Evolutionary conservation across 306 rosid species (phyloP).

Genomic region (Heteromeles arbutifolia): DNA sequence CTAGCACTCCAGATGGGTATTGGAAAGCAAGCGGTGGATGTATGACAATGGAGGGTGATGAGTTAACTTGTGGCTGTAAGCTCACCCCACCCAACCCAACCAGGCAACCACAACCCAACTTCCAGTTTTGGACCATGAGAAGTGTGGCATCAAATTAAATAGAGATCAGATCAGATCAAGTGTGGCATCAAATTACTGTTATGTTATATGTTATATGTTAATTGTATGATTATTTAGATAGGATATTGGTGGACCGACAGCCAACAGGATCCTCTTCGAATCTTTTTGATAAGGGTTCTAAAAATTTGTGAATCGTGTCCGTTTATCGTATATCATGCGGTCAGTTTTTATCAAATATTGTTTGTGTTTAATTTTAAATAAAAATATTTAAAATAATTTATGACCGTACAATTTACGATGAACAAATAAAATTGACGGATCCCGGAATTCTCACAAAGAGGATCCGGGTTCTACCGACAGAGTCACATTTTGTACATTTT

Average conservation of each 20-base stretch:
- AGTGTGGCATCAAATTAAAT: not conserved
- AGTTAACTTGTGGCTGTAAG: not conserved
- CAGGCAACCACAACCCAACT: not conserved
- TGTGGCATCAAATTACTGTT: no score
- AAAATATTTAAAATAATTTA: no score
- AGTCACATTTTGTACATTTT: not conserved
- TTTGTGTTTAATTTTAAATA: no score
- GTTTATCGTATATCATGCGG: accelerated
- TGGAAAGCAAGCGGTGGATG: not conserved
- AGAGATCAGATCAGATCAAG: no score
- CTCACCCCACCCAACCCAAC: not conserved
- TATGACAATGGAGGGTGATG: not conserved
- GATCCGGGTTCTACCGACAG: no score
- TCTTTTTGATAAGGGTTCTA: accelerated
- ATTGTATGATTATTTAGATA: not conserved
- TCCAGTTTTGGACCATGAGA: not conserved
- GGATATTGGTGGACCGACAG: not conserved
- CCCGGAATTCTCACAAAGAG: accelerated
- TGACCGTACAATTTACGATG: accelerated
- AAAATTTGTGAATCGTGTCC: accelerated
- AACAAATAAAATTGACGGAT: no score
- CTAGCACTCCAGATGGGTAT: no score
- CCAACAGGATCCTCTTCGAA: no score
- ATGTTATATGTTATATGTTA: no score
- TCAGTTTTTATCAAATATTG: no score